Evolutionary conservation across 2,329 filamentous ascomycete genomes (phyloP), one percentile per base, ranked within the genome.

Genomic region (Fusarium oligoseptatum): DNA sequence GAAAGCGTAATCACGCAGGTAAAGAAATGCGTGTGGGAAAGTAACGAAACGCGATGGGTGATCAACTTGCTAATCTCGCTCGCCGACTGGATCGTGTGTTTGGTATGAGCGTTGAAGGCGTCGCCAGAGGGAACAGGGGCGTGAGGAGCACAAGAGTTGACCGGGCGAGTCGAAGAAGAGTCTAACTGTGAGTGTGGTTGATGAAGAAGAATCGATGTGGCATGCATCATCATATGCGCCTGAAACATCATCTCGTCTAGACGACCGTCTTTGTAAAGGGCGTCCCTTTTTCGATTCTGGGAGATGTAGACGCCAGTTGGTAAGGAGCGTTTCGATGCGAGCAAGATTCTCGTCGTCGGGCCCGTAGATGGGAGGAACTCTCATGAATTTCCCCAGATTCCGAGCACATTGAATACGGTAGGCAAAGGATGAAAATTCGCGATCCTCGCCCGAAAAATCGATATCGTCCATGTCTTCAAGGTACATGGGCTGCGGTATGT

Each of bases 211-310:
- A 97, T 94, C 1, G 92, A 88, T 70, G 88, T 90, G 8, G 88
- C 88, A 71, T 90, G 84, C 36, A 85, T 88, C 77, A 97, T 94
- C 90, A 97, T 96, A 72, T 94, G 92, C 1, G 94, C 95, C 81
- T 97, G 94, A 84, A 98, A 97, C 83, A 98, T 92, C 89, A 97
- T 93, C 83, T 97, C 94, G 80, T 98, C 95, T 12, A 95, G 87
- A 63, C 91, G 88, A 36, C 94, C 92, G 76, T 92, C 90, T 71
- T 89, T 88, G 68, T 91, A 89, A 63, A 97, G 85, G 17, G 94
- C 87, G 70, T 94, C 90, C 65, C 88, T 87, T 83, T 83, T 97
- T 97, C 15, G 87, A 87, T 17, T 88, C 86, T 0, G 95, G 95
- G 1, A 98, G 86, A 77, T 97, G 93, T 57, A 96, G 89, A 64